phyloP scores from a whole-genome alignment of 495 filamentous ascomycete species.

The Trichoderma erinaceum region DNA sequence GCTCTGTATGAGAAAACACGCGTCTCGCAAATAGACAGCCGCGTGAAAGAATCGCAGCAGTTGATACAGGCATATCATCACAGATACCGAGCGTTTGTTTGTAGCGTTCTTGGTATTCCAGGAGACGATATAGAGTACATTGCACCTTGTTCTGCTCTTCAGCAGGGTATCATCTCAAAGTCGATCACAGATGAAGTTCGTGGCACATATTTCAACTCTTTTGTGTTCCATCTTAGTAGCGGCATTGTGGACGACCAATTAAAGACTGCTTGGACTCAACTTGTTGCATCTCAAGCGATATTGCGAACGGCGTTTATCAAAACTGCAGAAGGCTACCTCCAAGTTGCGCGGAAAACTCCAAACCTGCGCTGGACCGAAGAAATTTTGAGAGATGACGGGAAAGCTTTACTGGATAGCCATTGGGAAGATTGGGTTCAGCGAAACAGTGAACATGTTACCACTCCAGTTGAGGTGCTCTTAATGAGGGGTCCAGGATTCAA shows the following conservation, averaged over 20 bases:
- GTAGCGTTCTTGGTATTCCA: slow-evolving; percentile 38
- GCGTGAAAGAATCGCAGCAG: slow-evolving; percentile 21
- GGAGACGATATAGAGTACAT: slow-evolving; percentile 57
- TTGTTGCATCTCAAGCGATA: slow-evolving; percentile 47
- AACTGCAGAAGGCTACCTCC: slow-evolving; percentile 65
- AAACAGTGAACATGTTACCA: slow-evolving; percentile 24
- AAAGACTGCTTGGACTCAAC: slow-evolving; percentile 42
- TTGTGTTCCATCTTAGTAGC: slow-evolving; percentile 48
- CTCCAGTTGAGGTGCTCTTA: slow-evolving; percentile 37
- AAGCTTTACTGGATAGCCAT: slow-evolving; percentile 24
- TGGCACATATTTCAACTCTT: slow-evolving; percentile 63
- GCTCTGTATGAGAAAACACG: slow-evolving; percentile 16
- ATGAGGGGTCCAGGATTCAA: slow-evolving; percentile 26
- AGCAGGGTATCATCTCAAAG: slow-evolving; percentile 72
- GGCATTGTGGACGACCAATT: slow-evolving; percentile 39
- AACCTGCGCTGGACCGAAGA: slow-evolving; percentile 44
- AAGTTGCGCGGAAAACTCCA: slow-evolving; percentile 51
- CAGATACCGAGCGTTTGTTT: slow-evolving; percentile 26
- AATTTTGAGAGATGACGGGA: slow-evolving; percentile 23
- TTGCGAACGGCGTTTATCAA: slow-evolving; percentile 60
- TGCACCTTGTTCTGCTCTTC: slow-evolving; percentile 69
- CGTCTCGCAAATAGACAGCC: background rate
- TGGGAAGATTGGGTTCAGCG: slow-evolving; percentile 38
- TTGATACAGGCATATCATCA: slow-evolving; percentile 29
- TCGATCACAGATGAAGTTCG: slow-evolving; percentile 48